These are phyloP conservation scores for Malus sylvestris DNA, from an alignment of 306 rosid genomes.

Conservation along the genomic window DNA sequence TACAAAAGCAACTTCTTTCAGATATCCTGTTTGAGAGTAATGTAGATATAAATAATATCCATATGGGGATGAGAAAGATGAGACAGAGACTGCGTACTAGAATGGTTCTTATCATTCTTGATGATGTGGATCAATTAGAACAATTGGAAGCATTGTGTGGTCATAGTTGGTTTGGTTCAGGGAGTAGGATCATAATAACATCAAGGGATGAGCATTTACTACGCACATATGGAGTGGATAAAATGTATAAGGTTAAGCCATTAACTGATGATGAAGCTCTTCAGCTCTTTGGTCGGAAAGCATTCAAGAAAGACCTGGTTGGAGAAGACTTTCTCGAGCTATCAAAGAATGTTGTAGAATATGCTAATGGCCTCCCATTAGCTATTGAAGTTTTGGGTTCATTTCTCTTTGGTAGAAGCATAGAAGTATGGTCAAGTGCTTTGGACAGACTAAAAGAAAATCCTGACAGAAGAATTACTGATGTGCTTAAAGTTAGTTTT, in stretches of 20 bases:
- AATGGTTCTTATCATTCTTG: constrained; percentile 6
- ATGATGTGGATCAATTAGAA: not conserved
- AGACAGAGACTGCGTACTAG: not conserved
- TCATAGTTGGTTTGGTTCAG: constrained; percentile 1
- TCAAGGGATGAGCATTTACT: constrained; percentile 1
- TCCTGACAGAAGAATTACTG: not conserved
- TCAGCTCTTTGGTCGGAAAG: not conserved
- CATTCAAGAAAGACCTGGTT: not conserved
- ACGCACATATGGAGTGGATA: not conserved
- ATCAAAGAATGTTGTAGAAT: not conserved
- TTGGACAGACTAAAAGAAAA: not conserved
- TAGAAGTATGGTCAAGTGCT: constrained; percentile 3
- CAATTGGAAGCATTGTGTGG: constrained; percentile 1
- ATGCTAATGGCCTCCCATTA: constrained; percentile 14
- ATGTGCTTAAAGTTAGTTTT: constrained; percentile 1
- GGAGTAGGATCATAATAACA: not conserved
- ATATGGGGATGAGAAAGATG: not conserved
- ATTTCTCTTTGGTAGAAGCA: not conserved
- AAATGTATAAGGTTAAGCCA: not conserved
- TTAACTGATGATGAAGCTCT: not conserved
- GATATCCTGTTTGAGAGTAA: not conserved
- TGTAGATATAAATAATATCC: not conserved
- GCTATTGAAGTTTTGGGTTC: constrained; percentile 15
- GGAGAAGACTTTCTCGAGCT: not conserved
- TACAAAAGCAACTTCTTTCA: not conserved